A percentile compares a stretch with the other conserved stretches of the same genome.
Evolutionary conservation across 1,284 basidiomycete species (phyloP).

Genomic region (Tilletia setariae): DNA sequence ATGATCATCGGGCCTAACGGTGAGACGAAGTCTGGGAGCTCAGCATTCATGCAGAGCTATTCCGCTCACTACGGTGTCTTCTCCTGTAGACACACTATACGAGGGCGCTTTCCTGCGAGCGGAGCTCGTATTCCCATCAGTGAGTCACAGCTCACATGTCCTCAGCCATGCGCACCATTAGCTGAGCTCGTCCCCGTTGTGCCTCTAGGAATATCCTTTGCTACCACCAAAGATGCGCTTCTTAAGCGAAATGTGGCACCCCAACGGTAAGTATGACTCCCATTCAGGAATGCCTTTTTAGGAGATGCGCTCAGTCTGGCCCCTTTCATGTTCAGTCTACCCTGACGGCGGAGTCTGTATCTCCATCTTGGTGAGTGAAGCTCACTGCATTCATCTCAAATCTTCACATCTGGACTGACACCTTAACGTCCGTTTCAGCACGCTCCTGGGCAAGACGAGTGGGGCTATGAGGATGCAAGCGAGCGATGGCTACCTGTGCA

Average conservation of each 20-base stretch:
- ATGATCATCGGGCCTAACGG: slow-evolving; percentile 54
- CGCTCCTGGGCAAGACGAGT: slow-evolving; percentile 93
- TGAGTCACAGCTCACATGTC: background rate
- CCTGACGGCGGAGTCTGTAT: slow-evolving; percentile 86
- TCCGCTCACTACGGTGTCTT: background rate
- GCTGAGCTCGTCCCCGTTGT: background rate
- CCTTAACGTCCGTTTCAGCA: slow-evolving; percentile 62
- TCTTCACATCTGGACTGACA: background rate
- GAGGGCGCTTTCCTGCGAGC: slow-evolving; percentile 53
- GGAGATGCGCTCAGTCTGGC: background rate
- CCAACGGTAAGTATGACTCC: slow-evolving; percentile 69
- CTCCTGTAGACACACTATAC: slow-evolving; percentile 46
- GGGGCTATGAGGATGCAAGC: slow-evolving; percentile 94
- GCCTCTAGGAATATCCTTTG: slow-evolving; percentile 67
- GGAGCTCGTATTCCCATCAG: slow-evolving; percentile 49
- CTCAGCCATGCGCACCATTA: no score
- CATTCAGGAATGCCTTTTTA: background rate
- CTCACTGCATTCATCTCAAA: background rate
- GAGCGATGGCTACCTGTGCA: slow-evolving; percentile 98
- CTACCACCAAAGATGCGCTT: slow-evolving; percentile 94
- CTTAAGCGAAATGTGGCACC: slow-evolving; percentile 96
- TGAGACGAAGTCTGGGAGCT: slow-evolving; percentile 16
- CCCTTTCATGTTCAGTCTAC: slow-evolving; percentile 65
- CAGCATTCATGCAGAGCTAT: no score
- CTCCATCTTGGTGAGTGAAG: slow-evolving; percentile 73